These are phyloP conservation scores for Eucalyptus viminalis DNA, from an alignment of 345 rosid species.

Conservation along the genomic window DNA sequence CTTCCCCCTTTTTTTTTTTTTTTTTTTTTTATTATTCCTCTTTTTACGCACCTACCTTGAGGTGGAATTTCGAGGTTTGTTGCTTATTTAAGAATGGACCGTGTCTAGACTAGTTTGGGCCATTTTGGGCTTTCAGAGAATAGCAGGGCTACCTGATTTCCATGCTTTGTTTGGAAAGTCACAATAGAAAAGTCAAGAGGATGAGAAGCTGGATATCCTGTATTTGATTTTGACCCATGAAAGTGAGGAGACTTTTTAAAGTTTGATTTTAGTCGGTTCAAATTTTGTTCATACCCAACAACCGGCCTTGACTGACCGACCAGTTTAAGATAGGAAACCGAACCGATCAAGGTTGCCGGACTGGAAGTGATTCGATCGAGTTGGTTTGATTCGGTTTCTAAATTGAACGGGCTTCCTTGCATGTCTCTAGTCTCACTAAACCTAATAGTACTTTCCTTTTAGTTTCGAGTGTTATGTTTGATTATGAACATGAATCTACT, in stretches of 20 bases:
- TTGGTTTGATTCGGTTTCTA: rapidly evolving
- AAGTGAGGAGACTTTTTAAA: neutral
- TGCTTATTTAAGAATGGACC: neutral
- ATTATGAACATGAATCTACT: neutral
- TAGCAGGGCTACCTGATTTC: neutral
- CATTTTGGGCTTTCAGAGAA: neutral
- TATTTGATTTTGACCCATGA: neutral
- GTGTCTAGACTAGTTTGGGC: neutral
- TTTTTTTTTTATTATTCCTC: neutral
- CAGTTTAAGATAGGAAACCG: neutral
- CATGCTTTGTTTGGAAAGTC: neutral
- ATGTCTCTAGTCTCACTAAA: neutral
- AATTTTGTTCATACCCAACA: neutral
- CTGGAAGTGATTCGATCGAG: neutral
- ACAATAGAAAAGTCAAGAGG: neutral
- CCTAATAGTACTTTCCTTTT: neutral
- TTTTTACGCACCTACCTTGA: neutral
- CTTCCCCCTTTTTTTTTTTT: neutral
- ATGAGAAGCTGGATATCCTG: neutral
- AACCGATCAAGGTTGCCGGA: neutral
- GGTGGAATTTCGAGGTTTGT: neutral
- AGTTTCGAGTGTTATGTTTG: neutral
- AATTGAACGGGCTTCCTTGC: neutral
- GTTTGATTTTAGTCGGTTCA: neutral
- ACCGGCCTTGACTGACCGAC: neutral